Base-by-base conservation (phyloP, 1,139 yeast species). In the Lodderomyces beijingensis region DNA sequence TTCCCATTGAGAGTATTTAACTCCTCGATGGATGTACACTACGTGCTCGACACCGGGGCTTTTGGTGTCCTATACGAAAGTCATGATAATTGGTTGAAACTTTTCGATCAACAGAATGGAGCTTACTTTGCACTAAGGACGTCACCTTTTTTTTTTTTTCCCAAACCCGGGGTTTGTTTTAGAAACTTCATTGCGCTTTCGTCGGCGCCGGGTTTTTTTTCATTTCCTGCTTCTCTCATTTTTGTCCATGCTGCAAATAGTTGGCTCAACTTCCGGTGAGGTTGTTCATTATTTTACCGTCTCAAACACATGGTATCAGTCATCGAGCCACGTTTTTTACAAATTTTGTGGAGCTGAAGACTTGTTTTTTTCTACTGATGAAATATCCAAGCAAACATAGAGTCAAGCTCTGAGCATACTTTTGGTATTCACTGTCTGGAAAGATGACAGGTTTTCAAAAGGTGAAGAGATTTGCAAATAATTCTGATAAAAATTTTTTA, bases 341-440 rank as follows among this genome's bases (percentile, higher is more conserved):
- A n/a, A n/a, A n/a, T n/a, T n/a, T n/a, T n/a, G n/a, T n/a, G n/a
- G n/a, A n/a, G n/a, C 16, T 12, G 20, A 16, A 26, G 10, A 9
- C 4, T 16, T 8, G 11, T 14, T 19, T 19, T 19, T 19, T 19
- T 19, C 21, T 19, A 28, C 73, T 81, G 91, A 83, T 81, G 91
- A 82, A 74, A 80, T 62, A 76, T 67, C 60, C 62, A 70, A 77
- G 73, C 85, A 79, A 74, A 79, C 87, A 79, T 81, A 81, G 93
- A 83, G 93, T 83, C 93, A 83, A 83, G 93, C 93, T 83, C 93
- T 70, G 87, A 81, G 82, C 49, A 45, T 44, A 15, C 30, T 31
- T 36, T 37, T 59, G 64, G 61, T 32, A 59, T 51, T 59, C 68
- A 63, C 63, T 51, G 68, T 55, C 70, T 64, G 71, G 70, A 64